Percentiles rank a stretch among this genome's conserved stretches.
Evolutionary conservation across 768 basidiomycete genomes (phyloP).

Genomic region (Flagelloscypha sp.): DNA sequence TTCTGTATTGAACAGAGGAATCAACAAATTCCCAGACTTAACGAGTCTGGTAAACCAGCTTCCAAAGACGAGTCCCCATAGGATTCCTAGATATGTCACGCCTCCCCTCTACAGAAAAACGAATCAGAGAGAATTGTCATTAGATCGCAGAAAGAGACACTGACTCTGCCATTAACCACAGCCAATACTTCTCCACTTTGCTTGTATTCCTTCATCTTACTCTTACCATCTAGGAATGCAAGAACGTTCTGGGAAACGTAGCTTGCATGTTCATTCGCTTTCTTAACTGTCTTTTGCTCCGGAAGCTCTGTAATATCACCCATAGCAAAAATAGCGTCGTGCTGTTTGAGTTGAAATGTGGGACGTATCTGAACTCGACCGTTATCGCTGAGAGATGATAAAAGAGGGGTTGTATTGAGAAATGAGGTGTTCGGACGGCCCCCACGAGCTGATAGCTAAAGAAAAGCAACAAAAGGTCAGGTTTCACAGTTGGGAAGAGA

Average conservation of each 20-base stretch:
- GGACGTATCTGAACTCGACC: slow-evolving; percentile 37
- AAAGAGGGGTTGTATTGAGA: too few species aligned
- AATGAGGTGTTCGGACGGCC: slow-evolving; percentile 46
- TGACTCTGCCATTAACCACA: slow-evolving; percentile 45
- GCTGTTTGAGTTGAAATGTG: slow-evolving; percentile 40
- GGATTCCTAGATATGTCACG: slow-evolving; percentile 31
- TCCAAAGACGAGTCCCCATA: slow-evolving; percentile 40
- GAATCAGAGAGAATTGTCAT: too few species aligned
- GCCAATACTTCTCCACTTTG: slow-evolving; percentile 46
- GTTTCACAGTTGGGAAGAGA: background rate
- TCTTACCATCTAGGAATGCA: slow-evolving; percentile 15
- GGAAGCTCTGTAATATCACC: slow-evolving; percentile 49
- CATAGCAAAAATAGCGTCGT: slow-evolving; percentile 45
- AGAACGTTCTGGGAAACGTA: slow-evolving; percentile 43
- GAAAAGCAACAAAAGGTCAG: background rate
- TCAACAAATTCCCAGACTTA: slow-evolving; percentile 34
- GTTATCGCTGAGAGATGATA: slow-evolving; percentile 26
- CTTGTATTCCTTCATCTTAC: slow-evolving; percentile 31
- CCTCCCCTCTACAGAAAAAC: slow-evolving; percentile 29
- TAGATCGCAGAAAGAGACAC: too few species aligned
- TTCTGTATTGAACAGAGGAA: too few species aligned
- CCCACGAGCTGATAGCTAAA: slow-evolving; percentile 30
- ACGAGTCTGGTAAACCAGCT: slow-evolving; percentile 30
- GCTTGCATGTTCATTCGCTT: slow-evolving; percentile 32
- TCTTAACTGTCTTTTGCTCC: slow-evolving; percentile 48